These are phyloP conservation scores for Saturnispora sanitii DNA, from an alignment of 805 yeast genomes.

Conservation along the genomic window DNA sequence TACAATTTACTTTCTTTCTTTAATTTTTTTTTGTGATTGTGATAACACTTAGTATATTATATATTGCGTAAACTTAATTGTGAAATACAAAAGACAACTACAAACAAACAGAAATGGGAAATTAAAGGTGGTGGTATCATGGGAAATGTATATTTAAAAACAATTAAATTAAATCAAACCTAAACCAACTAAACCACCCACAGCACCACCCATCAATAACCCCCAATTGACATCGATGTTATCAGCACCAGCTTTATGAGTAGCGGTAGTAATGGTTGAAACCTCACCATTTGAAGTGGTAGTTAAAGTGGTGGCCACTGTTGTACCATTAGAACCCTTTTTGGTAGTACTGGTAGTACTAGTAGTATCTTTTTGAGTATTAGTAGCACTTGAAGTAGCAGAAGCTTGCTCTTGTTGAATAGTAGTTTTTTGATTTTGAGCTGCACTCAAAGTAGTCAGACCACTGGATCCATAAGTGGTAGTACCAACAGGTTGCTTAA, in stretches of 20 bases:
- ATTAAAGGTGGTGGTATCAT: neutral
- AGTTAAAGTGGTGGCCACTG: neutral
- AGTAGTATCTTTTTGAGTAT: neutral
- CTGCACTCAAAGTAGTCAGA: neutral
- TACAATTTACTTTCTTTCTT: too few relatives aligned
- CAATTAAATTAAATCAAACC: neutral
- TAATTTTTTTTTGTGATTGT: too few relatives aligned
- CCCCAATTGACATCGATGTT: slow-evolving; percentile 47
- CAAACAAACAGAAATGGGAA: neutral
- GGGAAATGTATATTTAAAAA: neutral
- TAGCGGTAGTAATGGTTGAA: slow-evolving; percentile 1
- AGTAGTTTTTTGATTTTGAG: too few relatives aligned
- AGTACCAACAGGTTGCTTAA: slow-evolving; percentile 3
- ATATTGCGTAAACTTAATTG: too few relatives aligned
- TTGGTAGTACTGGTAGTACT: neutral
- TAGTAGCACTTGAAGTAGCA: neutral
- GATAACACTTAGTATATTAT: neutral
- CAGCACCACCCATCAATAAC: slow-evolving; percentile 41
- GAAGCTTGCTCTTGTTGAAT: too few relatives aligned
- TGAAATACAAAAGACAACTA: neutral
- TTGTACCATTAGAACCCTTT: neutral
- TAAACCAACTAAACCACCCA: slow-evolving; percentile 21
- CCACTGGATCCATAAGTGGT: neutral
- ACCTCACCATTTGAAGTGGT: neutral
- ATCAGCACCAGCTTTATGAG: slow-evolving; percentile 14